Base-by-base conservation (phyloP, 192 early-diverging fungal species). In the Chytriomyces hyalinus region DNA sequence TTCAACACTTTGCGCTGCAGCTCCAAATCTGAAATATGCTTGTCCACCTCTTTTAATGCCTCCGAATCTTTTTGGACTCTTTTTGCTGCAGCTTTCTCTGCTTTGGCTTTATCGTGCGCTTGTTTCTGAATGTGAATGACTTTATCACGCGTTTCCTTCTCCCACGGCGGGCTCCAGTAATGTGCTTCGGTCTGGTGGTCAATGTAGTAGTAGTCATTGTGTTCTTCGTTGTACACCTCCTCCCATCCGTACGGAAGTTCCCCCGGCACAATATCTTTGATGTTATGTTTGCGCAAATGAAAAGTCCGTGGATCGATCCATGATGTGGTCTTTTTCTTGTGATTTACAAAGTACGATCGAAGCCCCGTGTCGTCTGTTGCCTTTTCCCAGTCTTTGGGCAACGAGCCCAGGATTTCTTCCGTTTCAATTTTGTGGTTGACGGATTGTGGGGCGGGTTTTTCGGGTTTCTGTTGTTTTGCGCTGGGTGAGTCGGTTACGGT, bases 301-400 rank as follows among this genome's bases (percentile, higher is more conserved):
- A 53, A 59, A 36, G 81, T 78, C 36, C 86, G 82, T 3, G 86
- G 86, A 65, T 87, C 86, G 76, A 84, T 75, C 86, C 86, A 87
- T 9, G 85, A 74, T 8, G 85, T 87, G 0, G 11, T 80, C 51
- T 83, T 81, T 20, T 44, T 65, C 61, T 87, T 82, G 77, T 87
- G 80, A 64, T 87, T 75, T 13, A 87, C 85, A 70, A 80, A 87
- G 70, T 87, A 87, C 20, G 71, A 22, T 45, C 81, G 73, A 4
- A 80, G 78, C 2, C 62, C 76, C 6, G 44, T 61, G 13, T 57
- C 53, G 44, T 76, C 73, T 6, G n/a, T 44, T 26, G 80, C 63
- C 61, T 77, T 82, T 64, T 81, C 80, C 80, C 80, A 81, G 64
- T 80, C 57, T 48, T 81, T 72, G 13, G 80, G 80, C 10, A 81